A percentile compares a stretch with the other conserved stretches of the same genome.
These are phyloP conservation scores for Fusarium robinianum DNA, from an alignment of 2,329 filamentous ascomycete species.

Conservation along the genomic window DNA sequence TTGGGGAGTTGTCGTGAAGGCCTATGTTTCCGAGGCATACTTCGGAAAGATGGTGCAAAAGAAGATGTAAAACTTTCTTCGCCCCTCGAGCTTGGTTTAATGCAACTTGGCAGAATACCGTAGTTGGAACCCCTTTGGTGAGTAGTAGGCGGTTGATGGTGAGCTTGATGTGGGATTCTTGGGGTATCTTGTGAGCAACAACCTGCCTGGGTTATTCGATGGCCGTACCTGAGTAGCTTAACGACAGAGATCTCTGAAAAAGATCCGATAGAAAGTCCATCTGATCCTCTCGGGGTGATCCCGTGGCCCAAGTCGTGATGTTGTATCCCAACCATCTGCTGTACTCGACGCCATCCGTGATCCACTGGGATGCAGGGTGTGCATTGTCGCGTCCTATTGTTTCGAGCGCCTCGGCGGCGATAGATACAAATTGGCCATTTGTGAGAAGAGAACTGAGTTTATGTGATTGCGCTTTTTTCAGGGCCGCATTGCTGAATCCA, in stretches of 20 bases:
- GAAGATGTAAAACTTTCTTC: slow-evolving; percentile 37
- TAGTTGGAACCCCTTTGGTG: slow-evolving; percentile 24
- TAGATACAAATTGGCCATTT: slow-evolving; percentile 54
- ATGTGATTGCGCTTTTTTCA: slow-evolving; percentile 42
- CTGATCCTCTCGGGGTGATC: slow-evolving; percentile 42
- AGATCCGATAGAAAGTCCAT: slow-evolving; percentile 52
- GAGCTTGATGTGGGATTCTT: slow-evolving; percentile 49
- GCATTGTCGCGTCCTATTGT: slow-evolving; percentile 46
- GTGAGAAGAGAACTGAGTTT: slow-evolving; percentile 51
- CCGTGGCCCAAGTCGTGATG: slow-evolving; percentile 53
- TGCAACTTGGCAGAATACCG: slow-evolving; percentile 39
- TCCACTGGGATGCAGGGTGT: slow-evolving; percentile 53
- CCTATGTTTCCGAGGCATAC: slow-evolving; percentile 47
- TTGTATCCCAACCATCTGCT: slow-evolving; percentile 72
- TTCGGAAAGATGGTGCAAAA: slow-evolving; percentile 50
- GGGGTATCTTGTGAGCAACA: neutral
- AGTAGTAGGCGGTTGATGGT: slow-evolving; percentile 47
- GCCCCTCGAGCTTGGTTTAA: slow-evolving; percentile 35
- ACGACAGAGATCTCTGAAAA: slow-evolving; percentile 63
- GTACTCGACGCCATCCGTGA: slow-evolving; percentile 67
- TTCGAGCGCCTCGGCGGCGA: slow-evolving; percentile 60
- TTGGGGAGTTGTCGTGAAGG: slow-evolving; percentile 38
- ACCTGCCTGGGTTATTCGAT: neutral
- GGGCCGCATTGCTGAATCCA: slow-evolving; percentile 25
- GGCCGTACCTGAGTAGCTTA: slow-evolving; percentile 72